Percentiles rank a stretch among this genome's conserved stretches.
Evolutionary conservation across 768 basidiomycete genomes (phyloP).

Genomic region (Trametes meyenii): DNA sequence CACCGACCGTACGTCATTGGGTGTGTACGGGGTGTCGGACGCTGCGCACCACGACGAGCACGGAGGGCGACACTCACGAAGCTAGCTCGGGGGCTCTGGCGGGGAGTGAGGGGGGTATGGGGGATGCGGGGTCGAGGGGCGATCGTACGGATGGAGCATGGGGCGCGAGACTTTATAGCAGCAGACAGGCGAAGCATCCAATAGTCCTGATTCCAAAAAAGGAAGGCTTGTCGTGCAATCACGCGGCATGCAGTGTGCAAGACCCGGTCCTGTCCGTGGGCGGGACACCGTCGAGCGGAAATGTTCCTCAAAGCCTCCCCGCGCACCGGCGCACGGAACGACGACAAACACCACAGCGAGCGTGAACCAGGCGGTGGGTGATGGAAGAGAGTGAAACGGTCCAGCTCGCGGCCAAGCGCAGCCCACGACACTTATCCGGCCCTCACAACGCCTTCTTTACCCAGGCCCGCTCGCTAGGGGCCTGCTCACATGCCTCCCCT

Average conservation of each 20-base stretch:
- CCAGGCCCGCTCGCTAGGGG: conserved; percentile 6
- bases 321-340: neutral
- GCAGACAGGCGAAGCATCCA: conserved; percentile 22
- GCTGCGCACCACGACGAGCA: neutral
- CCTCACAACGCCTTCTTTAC: conserved; percentile 9
- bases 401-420: neutral
- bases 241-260: conserved; percentile 15
- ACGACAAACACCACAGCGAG: conserved; percentile 1
- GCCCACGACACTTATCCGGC: conserved; percentile 10
- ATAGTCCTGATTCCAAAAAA: conserved; percentile 5
- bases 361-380: neutral
- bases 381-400: neutral
- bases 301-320: neutral
- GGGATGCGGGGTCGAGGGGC: conserved; percentile 16
- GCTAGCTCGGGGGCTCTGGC: neutral
- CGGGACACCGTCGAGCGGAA: conserved; percentile 21
- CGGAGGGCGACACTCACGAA: conserved; percentile 10
- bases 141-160: conserved; percentile 13
- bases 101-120: neutral
- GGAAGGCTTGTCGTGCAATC: conserved; percentile 23
- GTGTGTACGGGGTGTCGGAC: neutral
- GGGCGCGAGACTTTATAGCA: conserved; percentile 21
- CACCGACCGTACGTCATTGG: conserved; percentile 8
- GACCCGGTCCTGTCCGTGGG: conserved; percentile 21
- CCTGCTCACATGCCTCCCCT: conserved; percentile 11